These are phyloP conservation scores for Fusarium continuum DNA, from an alignment of 2,329 filamentous ascomycete genomes.

Conservation along the genomic window DNA sequence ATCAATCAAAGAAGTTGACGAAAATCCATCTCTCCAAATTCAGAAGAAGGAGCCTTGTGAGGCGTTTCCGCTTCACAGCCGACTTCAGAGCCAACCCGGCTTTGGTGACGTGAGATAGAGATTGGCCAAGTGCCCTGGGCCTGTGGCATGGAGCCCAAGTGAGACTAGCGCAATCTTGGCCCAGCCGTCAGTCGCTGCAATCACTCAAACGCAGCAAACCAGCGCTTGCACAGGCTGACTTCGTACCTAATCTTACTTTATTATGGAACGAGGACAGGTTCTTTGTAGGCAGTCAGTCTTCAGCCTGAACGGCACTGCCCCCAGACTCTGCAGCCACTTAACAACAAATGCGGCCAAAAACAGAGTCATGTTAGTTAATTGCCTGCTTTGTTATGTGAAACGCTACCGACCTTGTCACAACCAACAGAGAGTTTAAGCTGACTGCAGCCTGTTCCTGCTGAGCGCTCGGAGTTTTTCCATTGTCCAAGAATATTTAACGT, in stretches of 20 bases:
- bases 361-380: neutral
- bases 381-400: conserved; percentile 5
- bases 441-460: neutral
- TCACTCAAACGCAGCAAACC: conserved; percentile 20
- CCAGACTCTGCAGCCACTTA: conserved; percentile 3
- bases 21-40: neutral
- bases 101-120: conserved; percentile 6
- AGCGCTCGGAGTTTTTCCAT: too few relatives aligned
- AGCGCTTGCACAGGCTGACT: neutral
- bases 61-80: conserved; percentile 2
- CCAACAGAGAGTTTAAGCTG: neutral
- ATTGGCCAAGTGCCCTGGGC: conserved; percentile 11
- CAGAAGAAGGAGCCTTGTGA: conserved; percentile 5
- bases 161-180: conserved; percentile 12
- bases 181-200: conserved; percentile 8
- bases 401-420: neutral
- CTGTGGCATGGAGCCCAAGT: conserved; percentile 9
- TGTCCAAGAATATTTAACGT: neutral
- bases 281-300: neutral
- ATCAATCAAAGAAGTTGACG: neutral
- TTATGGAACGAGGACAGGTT: neutral
- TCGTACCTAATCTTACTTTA: conserved; percentile 18
- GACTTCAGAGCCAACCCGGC: neutral
- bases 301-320: conserved; percentile 19
- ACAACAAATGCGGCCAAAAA: conserved; percentile 9